Base-by-base conservation (phyloP, 164 flowering plant species). In the Malania oleifera region DNA sequence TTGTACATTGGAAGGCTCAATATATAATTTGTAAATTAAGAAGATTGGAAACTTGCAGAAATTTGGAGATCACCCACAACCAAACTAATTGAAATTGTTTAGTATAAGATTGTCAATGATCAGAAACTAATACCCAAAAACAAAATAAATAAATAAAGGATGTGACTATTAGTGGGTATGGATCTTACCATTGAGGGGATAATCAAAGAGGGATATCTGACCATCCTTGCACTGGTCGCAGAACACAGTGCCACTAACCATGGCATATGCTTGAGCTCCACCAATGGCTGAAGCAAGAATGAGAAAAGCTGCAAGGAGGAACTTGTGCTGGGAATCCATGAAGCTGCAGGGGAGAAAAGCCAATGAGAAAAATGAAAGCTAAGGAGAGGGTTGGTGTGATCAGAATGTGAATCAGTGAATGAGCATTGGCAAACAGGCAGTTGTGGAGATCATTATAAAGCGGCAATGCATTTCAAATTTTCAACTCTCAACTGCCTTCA, bases 191-290 rank as follows among this genome's bases (percentile, higher is more conserved):
- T 41, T 9, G 43, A 87, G 70, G 18, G 98, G 98, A 68, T 82
- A 89, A 72, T 93, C 98, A 52, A 84, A 84, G 59, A 80, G 65
- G 52, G 86, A 83, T 10, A 59, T 46, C 31, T 76, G 73, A 35
- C 97, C 96, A 70, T 89, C 98, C 70, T 78, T 87, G 83, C 98
- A 93, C 63, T 80, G 93, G 72, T 93, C 97, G 68, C 98, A 93
- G 66, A 77, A 84, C 57, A 93, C 97, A 1, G 78, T 63, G 44
- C 98, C 98, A 17, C 73, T 61, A 45, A 89, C 95, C 80, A 80
- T 73, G 25, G 86, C 76, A 55, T 75, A 73, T 17, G 80, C 93
- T 34, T 20, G 41, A 41, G 80, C 67, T 51, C 76, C 80, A 66
- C 65, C 52, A 44, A 79, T 70, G 69, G 78, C 73, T 31, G 73